Evolutionary conservation across 2,329 filamentous ascomycete species (phyloP).

Genomic region (Trichoderma sp.): DNA sequence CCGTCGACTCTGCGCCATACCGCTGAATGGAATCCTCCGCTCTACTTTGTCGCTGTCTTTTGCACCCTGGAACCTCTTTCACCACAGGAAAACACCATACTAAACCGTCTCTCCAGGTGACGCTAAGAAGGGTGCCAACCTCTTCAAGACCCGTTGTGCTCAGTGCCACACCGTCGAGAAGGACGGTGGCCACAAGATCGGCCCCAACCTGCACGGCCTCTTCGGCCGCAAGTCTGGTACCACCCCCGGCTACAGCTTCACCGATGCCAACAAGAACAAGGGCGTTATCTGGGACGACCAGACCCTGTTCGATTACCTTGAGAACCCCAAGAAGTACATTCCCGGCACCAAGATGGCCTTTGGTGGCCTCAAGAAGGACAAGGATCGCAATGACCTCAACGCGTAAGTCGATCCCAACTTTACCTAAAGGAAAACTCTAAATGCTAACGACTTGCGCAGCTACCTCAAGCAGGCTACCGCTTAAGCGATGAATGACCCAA

Average conservation of each 20-base stretch:
- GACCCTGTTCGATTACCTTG: conserved; percentile 94
- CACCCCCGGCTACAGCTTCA: conserved; percentile 94
- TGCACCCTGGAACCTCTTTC: not conserved
- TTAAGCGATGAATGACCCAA: conserved; percentile 50
- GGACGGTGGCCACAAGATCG: conserved; percentile 95
- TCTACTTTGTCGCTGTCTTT: not conserved
- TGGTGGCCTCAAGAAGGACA: conserved; percentile 99
- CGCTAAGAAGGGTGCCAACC: conserved; percentile 92
- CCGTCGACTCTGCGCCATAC: not conserved
- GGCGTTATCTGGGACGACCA: conserved; percentile 85
- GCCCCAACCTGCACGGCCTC: conserved; percentile 93
- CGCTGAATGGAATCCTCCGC: not conserved
- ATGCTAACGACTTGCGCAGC: conserved; percentile 45
- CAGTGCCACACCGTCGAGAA: conserved; percentile 97
- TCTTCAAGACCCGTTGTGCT: conserved; percentile 98
- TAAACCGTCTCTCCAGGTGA: conserved; percentile 65
- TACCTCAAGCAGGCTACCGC: conserved; percentile 71
- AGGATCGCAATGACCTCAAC: conserved; percentile 99
- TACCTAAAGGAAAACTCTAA: not conserved
- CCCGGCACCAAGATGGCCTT: conserved; percentile 99
- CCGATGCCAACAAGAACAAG: conserved; percentile 99
- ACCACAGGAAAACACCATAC: not conserved
- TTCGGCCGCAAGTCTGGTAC: conserved; percentile 95
- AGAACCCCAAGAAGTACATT: conserved; percentile 99
- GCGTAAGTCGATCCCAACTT: conserved; percentile 65